Base-by-base conservation (phyloP, 2,329 filamentous ascomycete genomes). In the Eutypella sp. region DNA sequence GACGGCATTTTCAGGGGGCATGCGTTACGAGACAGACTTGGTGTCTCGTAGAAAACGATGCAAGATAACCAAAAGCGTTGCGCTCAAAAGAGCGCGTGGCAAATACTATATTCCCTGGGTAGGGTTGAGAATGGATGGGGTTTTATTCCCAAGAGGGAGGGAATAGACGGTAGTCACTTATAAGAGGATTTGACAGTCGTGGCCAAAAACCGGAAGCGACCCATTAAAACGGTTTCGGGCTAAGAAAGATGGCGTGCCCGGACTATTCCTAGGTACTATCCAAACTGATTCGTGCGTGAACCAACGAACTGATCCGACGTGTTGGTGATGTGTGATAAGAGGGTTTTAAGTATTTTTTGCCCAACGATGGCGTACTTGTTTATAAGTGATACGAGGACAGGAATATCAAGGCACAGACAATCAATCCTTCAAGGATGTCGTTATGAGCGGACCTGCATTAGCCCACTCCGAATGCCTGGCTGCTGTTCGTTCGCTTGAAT, bases 1-100 rank as follows among this genome's bases (percentile, higher is more conserved):
- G 72, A 76, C 49, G 74, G 75, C 76, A 80, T 81, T 55, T 60
- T 69, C 31, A n/a, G n/a, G n/a, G n/a, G n/a, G 19, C 19, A 15
- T 25, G 11, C 19, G 15, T 27, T n/a, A n/a, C n/a, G n/a, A n/a
- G n/a, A n/a, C n/a, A n/a, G n/a, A n/a, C n/a, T n/a, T n/a, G n/a
- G n/a, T n/a, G n/a, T n/a, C n/a, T n/a, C n/a, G n/a, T n/a, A n/a
- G n/a, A n/a, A n/a, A n/a, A n/a, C n/a, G n/a, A n/a, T n/a, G n/a
- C n/a, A n/a, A n/a, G n/a, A n/a, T n/a, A n/a, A n/a, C n/a, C n/a
- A n/a, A n/a, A n/a, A 37, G 36, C 39, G 47, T 31, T 27, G 42
- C 46, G 37, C 47, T 51, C 46, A 47, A 44, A 6, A 43, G 44
- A 48, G 51, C 46, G 44, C 20, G 11, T 22, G 23, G 20, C 36